Base-by-base conservation (phyloP, 2,329 filamentous ascomycete species). In the Pseudogymnoascus pannorum region DNA sequence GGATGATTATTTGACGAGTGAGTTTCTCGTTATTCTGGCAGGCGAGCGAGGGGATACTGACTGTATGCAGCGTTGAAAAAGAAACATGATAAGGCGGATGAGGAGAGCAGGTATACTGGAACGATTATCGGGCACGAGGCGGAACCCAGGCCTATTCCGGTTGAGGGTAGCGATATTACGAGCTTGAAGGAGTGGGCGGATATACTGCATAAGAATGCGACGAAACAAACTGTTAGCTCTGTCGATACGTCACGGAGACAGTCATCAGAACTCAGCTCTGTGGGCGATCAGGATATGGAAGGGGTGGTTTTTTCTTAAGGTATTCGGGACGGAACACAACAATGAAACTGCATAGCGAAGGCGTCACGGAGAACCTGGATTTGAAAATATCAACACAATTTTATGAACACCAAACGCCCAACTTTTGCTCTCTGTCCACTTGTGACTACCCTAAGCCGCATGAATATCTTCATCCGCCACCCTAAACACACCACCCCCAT, bases 61-160 rank as follows among this genome's bases (percentile, higher is more conserved):
- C 31, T 4, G 2, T 11, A 2, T 33, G 6, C 4, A 57, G 51
- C 24, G 14, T 77, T 97, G 42, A 97, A 96, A 75, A 94, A 92
- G 76, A 96, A 95, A 71, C 90, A 96, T 73, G 92, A 87, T 76
- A 95, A 94, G 68, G 51, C 14, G 1, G 90, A 89, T 64, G 91
- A 95, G 69, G 92, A 96, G 70, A 87, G 87, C 8, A 87, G 93
- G 69, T 96, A 91, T 73, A 85, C 88, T 67, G 91, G 91, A 29
- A 96, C 93, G 0, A 82, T 94, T 0, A 79, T 97, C 9, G 93
- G 93, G 3, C 87, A 87, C 66, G 79, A 81, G 48, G 82, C 81
- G 57, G 91, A 96, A 66, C 82, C 87, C 61, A 85, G 84, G 69
- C 83, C 87, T 6, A 77, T 96, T 26, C 79, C 87, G 59, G 87